Percentiles rank a stretch among this genome's conserved stretches.
Evolutionary conservation across 305 asterid genomes (phyloP).

Genomic region (Fraxinus angustifolia): DNA sequence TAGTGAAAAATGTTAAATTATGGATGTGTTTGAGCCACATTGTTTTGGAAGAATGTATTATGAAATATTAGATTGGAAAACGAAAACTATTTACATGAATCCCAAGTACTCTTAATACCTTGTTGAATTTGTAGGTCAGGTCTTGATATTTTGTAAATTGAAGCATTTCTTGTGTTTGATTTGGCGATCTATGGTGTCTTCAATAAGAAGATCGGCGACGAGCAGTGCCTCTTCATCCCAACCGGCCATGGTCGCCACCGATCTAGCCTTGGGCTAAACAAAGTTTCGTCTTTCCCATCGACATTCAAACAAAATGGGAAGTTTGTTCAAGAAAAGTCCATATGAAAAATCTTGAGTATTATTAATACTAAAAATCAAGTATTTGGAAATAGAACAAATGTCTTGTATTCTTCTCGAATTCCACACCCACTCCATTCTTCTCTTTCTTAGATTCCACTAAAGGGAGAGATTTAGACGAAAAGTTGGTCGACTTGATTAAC

Average conservation of each 20-base stretch:
- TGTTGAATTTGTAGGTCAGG: slow-evolving; percentile 77
- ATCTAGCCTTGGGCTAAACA: slow-evolving; percentile 78
- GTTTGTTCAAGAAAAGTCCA: background rate
- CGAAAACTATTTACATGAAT: background rate
- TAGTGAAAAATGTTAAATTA: too few species aligned
- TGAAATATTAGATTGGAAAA: background rate
- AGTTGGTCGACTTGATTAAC: background rate
- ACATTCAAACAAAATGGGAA: background rate
- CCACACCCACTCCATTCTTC: slow-evolving; percentile 20
- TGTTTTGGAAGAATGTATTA: too few species aligned
- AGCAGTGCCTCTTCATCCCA: slow-evolving; percentile 95
- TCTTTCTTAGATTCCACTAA: slow-evolving; percentile 1
- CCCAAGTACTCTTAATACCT: slow-evolving; percentile 35
- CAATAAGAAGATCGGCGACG: slow-evolving; percentile 50
- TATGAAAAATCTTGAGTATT: background rate
- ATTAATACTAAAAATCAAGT: background rate
- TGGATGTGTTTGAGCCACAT: too few species aligned
- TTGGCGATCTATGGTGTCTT: slow-evolving; percentile 78
- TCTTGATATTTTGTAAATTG: slow-evolving; percentile 36
- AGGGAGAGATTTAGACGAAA: background rate
- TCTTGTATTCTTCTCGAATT: slow-evolving; percentile 20
- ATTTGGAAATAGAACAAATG: slow-evolving; percentile 25
- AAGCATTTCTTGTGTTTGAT: slow-evolving; percentile 55
- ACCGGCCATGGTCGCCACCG: slow-evolving; percentile 92
- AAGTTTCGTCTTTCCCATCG: slow-evolving; percentile 18